Conservation (phyloP, 2,329 filamentous ascomycete species). For the Penicillium brevicompactum region DNA sequence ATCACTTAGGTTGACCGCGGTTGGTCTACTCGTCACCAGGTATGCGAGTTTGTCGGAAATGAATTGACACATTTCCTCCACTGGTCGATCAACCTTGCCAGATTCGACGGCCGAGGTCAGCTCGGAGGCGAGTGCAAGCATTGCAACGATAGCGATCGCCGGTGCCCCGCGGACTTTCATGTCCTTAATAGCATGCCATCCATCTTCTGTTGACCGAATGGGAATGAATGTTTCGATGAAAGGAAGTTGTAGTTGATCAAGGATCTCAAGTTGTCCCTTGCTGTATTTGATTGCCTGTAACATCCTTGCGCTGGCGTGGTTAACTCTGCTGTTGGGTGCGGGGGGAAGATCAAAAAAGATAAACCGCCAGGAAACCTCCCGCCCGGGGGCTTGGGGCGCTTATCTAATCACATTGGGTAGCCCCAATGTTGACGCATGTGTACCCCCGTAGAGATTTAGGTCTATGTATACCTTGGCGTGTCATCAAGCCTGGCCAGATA, state of each 20-base stretch:
- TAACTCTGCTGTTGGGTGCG: not conserved
- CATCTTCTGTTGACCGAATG: conserved; percentile 59
- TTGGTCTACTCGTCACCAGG: conserved; percentile 84
- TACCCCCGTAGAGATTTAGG: no score
- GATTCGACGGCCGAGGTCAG: conserved; percentile 53
- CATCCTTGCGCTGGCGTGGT: conserved; percentile 42
- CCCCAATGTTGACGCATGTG: no score
- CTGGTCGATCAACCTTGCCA: conserved; percentile 49
- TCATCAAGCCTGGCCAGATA: not conserved
- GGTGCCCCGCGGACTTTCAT: conserved; percentile 76
- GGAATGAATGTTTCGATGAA: conserved; percentile 60
- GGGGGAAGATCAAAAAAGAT: not conserved
- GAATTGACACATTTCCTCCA: conserved; percentile 66
- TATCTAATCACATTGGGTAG: conserved; percentile 1
- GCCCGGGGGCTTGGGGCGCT: not conserved
- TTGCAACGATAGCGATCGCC: conserved; percentile 97
- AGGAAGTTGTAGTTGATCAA: conserved; percentile 65
- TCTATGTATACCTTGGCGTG: no score
- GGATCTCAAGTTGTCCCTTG: conserved; percentile 58
- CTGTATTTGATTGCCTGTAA: conserved; percentile 65
- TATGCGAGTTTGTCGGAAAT: conserved; percentile 80
- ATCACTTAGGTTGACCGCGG: conserved; percentile 91
- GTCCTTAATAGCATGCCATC: conserved; percentile 66
- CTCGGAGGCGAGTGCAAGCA: conserved; percentile 84
- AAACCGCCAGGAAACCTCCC: not conserved